Evolutionary conservation across 208 protist genomes (phyloP).

Genomic region (Crithidia expoeki): DNA sequence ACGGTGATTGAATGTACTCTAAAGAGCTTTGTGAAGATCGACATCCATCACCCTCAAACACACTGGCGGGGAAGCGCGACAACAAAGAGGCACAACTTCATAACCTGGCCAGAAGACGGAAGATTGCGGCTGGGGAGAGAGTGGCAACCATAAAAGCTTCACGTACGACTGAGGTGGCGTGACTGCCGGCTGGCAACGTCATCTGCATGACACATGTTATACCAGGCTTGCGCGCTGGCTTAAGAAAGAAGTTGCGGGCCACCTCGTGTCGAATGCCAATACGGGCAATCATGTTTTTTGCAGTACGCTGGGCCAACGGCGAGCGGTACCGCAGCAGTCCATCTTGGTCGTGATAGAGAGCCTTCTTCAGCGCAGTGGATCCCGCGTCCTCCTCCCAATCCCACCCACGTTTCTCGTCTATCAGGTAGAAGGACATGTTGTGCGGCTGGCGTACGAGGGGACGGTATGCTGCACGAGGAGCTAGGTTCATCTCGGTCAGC

Average conservation of each 20-base stretch:
- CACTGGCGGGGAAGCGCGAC: no score
- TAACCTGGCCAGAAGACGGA: conserved; percentile 30
- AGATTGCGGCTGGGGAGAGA: conserved; percentile 69
- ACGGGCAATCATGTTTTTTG: conserved; percentile 67
- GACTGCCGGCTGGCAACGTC: conserved; percentile 64
- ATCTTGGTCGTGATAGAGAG: conserved; percentile 75
- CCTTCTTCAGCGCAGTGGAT: conserved; percentile 36
- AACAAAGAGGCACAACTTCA: no score
- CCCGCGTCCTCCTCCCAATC: conserved; percentile 66
- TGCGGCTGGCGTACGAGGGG: conserved; percentile 48
- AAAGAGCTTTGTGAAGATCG: no score
- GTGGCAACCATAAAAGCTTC: conserved; percentile 80
- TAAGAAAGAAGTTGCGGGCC: conserved; percentile 67
- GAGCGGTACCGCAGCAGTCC: conserved; percentile 71
- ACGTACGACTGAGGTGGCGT: conserved; percentile 67
- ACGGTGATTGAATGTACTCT: no score
- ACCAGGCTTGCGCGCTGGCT: conserved; percentile 65
- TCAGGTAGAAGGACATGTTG: conserved; percentile 54
- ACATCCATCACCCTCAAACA: no score
- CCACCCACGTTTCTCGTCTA: conserved; percentile 75
- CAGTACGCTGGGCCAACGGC: conserved; percentile 46
- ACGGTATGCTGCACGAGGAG: conserved; percentile 61
- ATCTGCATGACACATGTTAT: conserved; percentile 75
- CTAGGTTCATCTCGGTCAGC: conserved; percentile 52
- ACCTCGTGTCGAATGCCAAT: conserved; percentile 63